Conservation (phyloP, 192 early-diverging fungal genomes). For the Pilobolus umbonatus region DNA sequence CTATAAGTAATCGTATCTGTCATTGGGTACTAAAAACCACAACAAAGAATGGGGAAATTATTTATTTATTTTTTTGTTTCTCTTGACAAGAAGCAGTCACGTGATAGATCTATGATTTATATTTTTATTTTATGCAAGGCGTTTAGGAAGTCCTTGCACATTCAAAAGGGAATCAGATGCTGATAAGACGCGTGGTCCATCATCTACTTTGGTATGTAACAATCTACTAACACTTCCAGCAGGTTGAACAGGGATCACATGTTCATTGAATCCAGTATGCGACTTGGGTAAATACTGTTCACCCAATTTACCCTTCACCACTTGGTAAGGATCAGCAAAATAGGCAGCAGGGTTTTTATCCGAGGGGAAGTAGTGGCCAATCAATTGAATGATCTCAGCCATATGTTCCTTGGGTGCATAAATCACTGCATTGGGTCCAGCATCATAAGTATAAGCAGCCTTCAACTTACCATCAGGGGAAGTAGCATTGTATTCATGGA, state of each 20-base stretch:
- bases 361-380: constrained; percentile 83
- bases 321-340: constrained; percentile 52
- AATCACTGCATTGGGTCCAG: constrained; percentile 98
- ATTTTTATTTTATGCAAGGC: constrained; percentile 11
- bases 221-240: constrained; percentile 77
- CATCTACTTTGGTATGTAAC: constrained; percentile 86
- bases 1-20: no score
- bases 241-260: constrained; percentile 57
- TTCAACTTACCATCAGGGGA: constrained; percentile 48
- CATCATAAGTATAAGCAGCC: constrained; percentile 98
- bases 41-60: not conserved
- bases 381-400: constrained; percentile 76
- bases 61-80: not conserved
- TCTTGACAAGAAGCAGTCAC: no score
- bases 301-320: constrained; percentile 28
- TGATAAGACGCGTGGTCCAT: constrained; percentile 85
- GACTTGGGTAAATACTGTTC: constrained; percentile 35
- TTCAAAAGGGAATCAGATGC: constrained; percentile 53
- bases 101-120: no score
- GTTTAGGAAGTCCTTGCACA: constrained; percentile 56
- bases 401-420: constrained; percentile 82
- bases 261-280: constrained; percentile 46
- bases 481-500: constrained; percentile 79
- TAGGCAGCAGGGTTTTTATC: constrained; percentile 34
- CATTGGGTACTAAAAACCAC: no score